These are phyloP conservation scores for Neostapfia colusana DNA, from an alignment of 176 grass and related monocot species.

Conservation along the genomic window DNA sequence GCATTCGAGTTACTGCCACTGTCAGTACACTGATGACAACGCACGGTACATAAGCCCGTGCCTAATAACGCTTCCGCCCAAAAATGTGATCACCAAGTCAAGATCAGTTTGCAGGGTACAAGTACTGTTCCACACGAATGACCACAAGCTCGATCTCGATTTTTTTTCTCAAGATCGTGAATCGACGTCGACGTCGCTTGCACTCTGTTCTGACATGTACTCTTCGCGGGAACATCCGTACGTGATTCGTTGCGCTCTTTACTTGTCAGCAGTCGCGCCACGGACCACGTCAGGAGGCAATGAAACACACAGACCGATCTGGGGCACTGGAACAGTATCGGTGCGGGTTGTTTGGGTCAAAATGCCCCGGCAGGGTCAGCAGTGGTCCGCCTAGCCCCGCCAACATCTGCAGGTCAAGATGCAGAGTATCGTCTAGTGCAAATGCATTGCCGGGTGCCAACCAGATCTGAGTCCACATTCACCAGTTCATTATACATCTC, in stretches of 20 bases:
- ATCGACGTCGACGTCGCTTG: not conserved
- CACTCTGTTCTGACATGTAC: not conserved
- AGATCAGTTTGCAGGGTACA: slow-evolving; percentile 12
- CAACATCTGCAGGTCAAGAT: not conserved
- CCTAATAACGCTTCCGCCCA: not conserved
- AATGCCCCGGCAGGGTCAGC: not conserved
- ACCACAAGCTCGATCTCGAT: no score
- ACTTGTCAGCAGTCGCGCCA: not conserved
- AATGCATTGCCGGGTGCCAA: not conserved
- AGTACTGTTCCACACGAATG: not conserved
- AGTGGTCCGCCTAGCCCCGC: not conserved
- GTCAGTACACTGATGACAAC: not conserved
- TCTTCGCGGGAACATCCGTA: not conserved
- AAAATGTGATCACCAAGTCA: not conserved
- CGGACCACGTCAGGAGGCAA: slow-evolving; percentile 22
- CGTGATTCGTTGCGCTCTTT: not conserved
- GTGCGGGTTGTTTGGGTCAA: not conserved
- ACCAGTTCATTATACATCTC: not conserved
- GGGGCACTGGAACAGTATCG: not conserved
- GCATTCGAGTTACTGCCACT: not conserved
- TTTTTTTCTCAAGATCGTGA: no score
- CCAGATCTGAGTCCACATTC: not conserved
- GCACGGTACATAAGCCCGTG: not conserved
- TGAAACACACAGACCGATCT: not conserved
- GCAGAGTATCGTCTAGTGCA: not conserved